Evolutionary conservation across 805 yeast genomes (phyloP).

Genomic region (Spathaspora gorwiae): DNA sequence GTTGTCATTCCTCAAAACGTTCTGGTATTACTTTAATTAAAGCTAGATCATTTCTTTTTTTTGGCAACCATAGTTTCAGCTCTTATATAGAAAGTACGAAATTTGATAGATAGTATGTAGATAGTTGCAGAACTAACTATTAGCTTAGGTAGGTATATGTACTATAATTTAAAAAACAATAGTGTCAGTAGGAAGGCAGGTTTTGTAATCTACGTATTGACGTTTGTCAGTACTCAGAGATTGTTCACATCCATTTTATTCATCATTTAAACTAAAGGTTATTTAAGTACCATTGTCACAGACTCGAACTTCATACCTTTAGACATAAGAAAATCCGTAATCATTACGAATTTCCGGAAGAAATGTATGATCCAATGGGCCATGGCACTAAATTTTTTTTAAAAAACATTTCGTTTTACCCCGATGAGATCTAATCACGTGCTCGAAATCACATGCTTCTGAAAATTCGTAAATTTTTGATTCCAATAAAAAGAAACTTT

Average conservation of each 20-base stretch:
- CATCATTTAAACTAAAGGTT: conserved; percentile 26
- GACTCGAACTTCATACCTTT: conserved; percentile 16
- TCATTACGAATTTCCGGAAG: neutral
- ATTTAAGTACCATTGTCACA: conserved; percentile 2
- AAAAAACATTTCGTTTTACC: neutral
- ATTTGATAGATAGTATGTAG: too few relatives aligned
- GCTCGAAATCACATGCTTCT: neutral
- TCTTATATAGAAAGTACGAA: too few relatives aligned
- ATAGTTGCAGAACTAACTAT: too few relatives aligned
- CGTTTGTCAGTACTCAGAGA: conserved; percentile 44
- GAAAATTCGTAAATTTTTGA: too few relatives aligned
- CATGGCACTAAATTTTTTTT: neutral
- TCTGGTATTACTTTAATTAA: too few relatives aligned
- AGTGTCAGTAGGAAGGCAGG: conserved; percentile 49
- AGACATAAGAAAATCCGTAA: neutral
- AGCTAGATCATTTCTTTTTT: too few relatives aligned
- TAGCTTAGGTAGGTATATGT: too few relatives aligned
- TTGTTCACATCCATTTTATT: conserved; percentile 47
- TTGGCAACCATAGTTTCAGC: too few relatives aligned
- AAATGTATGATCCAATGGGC: neutral
- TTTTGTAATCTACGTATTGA: conserved; percentile 38
- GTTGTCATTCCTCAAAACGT: too few relatives aligned
- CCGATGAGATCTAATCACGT: neutral
- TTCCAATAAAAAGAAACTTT: too few relatives aligned
- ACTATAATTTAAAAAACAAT: too few relatives aligned